Evolutionary conservation across 495 filamentous ascomycete species (phyloP).

Genomic region (Bacidia rubella): DNA sequence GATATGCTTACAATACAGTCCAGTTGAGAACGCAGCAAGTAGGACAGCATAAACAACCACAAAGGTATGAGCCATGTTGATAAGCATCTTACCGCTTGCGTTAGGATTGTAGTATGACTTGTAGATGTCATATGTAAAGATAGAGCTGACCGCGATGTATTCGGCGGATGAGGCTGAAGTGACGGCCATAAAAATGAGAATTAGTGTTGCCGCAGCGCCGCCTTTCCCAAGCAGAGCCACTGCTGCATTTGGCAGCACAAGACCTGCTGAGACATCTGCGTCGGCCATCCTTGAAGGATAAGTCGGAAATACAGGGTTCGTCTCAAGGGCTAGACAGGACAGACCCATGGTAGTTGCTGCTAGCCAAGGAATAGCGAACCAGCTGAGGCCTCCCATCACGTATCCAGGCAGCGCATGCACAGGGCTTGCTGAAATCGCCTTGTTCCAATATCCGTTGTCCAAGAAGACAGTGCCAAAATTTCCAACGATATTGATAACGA

Average conservation of each 20-base stretch:
- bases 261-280: slow-evolving; percentile 67
- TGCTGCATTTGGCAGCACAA: slow-evolving; percentile 80
- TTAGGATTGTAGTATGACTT: slow-evolving; percentile 43
- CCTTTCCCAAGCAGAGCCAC: slow-evolving; percentile 83
- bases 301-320: slow-evolving; percentile 56
- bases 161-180: slow-evolving; percentile 82
- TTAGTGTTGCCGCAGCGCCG: slow-evolving; percentile 66
- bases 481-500: slow-evolving; percentile 87
- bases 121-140: slow-evolving; percentile 89
- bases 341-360: slow-evolving; percentile 88
- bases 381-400: slow-evolving; percentile 75
- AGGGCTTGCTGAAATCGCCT: slow-evolving; percentile 83
- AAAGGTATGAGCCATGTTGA: slow-evolving; percentile 70
- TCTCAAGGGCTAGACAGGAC: slow-evolving; percentile 72
- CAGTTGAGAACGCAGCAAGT: slow-evolving; percentile 77
- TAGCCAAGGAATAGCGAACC: slow-evolving; percentile 96
- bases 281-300: slow-evolving; percentile 59
- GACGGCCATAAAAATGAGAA: slow-evolving; percentile 94
- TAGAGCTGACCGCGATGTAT: slow-evolving; percentile 83
- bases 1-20: slow-evolving; percentile 48
- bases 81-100: slow-evolving; percentile 56
- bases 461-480: slow-evolving; percentile 69
- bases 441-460: slow-evolving; percentile 82
- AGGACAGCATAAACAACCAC: slow-evolving; percentile 66
- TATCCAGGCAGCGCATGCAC: slow-evolving; percentile 88